Evolutionary conservation across 129 eudicot genomes (phyloP).

Genomic region (Helichrysum umbraculigerum): DNA sequence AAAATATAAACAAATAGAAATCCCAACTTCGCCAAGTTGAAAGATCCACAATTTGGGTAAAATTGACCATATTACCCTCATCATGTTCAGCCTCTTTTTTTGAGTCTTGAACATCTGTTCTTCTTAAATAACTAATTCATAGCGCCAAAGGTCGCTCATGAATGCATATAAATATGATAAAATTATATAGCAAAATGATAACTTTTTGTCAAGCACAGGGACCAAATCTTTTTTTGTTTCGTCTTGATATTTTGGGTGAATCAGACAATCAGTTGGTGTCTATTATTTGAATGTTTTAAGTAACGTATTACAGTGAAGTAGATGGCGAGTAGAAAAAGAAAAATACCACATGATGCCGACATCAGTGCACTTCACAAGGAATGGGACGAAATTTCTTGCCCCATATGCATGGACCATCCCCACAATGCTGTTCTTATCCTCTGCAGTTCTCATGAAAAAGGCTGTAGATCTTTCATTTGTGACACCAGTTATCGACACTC

Average conservation of each 20-base stretch:
- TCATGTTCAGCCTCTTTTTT: background rate
- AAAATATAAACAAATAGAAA: background rate
- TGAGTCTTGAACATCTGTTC: background rate
- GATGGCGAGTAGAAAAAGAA: slow-evolving; percentile 91
- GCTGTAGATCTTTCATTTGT: slow-evolving; percentile 90
- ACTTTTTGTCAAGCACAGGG: background rate
- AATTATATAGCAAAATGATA: background rate
- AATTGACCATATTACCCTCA: background rate
- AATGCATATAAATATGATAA: background rate
- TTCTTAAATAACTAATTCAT: background rate
- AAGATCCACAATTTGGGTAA: background rate
- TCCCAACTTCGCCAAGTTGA: background rate
- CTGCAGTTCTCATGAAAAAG: slow-evolving; percentile 77
- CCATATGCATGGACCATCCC: slow-evolving; percentile 99
- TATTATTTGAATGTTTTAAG: slow-evolving; percentile 45
- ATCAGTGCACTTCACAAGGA: slow-evolving; percentile 65
- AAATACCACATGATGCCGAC: slow-evolving; percentile 65
- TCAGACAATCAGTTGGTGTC: slow-evolving; percentile 23
- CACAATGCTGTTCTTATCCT: slow-evolving; percentile 93
- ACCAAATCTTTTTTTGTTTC: slow-evolving; percentile 23
- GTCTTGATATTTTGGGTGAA: slow-evolving; percentile 14
- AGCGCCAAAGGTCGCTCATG: background rate
- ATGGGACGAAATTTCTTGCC: slow-evolving; percentile 89
- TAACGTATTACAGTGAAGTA: slow-evolving; percentile 57
- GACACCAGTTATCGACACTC: slow-evolving; percentile 96